phyloP scores from a whole-genome alignment of 306 rosid species.

The Lathyrus tuberosus region DNA sequence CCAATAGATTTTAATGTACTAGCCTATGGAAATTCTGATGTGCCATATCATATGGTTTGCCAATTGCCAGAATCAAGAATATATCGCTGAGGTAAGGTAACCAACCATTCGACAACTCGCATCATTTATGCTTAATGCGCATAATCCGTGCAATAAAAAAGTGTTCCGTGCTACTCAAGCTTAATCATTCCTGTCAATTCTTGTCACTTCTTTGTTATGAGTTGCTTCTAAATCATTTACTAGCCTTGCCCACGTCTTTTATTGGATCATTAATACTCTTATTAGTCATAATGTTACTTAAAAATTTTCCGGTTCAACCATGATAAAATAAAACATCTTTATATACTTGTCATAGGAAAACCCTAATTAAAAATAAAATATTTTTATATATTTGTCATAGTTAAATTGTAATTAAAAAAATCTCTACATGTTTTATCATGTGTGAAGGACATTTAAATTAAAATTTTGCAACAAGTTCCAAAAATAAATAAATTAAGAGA shows the following conservation, averaged over 20 bases:
- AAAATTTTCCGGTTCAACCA: too few relatives aligned
- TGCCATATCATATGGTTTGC: too few relatives aligned
- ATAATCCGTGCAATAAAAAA: conserved; percentile 7
- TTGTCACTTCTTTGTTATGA: background rate
- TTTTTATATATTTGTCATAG: too few relatives aligned
- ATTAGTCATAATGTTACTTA: too few relatives aligned
- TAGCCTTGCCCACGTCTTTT: background rate
- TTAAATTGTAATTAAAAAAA: too few relatives aligned
- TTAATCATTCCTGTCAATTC: background rate
- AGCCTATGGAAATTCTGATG: background rate
- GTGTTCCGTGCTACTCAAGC: conserved; percentile 25
- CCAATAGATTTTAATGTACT: background rate
- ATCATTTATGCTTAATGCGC: conserved; percentile 13
- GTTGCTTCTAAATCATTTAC: background rate
- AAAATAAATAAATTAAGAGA: too few relatives aligned
- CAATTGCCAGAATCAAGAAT: background rate
- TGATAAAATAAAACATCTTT: too few relatives aligned
- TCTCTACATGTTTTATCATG: too few relatives aligned
- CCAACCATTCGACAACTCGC: conserved; percentile 6
- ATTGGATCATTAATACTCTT: background rate
- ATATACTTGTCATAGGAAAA: too few relatives aligned
- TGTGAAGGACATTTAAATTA: too few relatives aligned
- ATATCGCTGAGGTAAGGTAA: background rate
- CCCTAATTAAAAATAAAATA: too few relatives aligned
- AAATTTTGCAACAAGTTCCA: too few relatives aligned